Evolutionary conservation across 2,329 filamentous ascomycete species (phyloP), one percentile per base, ranked within the genome.

Genomic region (Fusarium subglutinans): DNA sequence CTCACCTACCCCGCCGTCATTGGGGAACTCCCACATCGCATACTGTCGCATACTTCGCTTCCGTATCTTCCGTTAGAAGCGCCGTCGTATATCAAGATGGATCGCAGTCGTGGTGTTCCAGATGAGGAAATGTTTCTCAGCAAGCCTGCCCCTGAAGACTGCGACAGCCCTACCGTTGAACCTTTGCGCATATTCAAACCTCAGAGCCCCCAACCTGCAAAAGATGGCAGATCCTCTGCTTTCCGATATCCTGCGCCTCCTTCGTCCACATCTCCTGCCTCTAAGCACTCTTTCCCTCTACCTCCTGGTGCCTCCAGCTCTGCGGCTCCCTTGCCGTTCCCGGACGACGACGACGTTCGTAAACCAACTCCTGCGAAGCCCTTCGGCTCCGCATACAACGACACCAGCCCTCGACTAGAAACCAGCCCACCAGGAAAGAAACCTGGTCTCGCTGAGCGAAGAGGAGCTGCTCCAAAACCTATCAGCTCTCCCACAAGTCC

Each of bases 111-210:
- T 80, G 92, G 92, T 78, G 86, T 92, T 76, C 90, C 92, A 33
- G 92, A 94, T 37, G 92, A 95, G 83, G 94, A 96, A 87, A 92
- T 97, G 86, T 96, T 97, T 85, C 89, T 97, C 83, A 89, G 83
- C 80, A 87, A 86, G 57, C 88, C 87, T n/a, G 80, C 84, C 63
- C 84, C 85, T 14, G 82, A 84, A 17, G 86, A 88, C 53, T 86
- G 85, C 69, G 91, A 94, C 78, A 94, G 93, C 78, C 93, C 94
- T 66, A 94, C 93, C 24, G 89, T 97, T 76, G 93, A 93, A 78
- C 95, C 95, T 69, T 84, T 98, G 83, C 90, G 94, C 79, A 97
- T 97, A 81, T 92, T 92, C 85, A 97, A 97, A 83, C 90, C 92
- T 64, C 89, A 91, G 77, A 93, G 91, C 66, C 89, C 91, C 38